These are phyloP conservation scores for Zygosaccharomyces bisporus DNA, from an alignment of 805 yeast genomes.

Conservation along the genomic window DNA sequence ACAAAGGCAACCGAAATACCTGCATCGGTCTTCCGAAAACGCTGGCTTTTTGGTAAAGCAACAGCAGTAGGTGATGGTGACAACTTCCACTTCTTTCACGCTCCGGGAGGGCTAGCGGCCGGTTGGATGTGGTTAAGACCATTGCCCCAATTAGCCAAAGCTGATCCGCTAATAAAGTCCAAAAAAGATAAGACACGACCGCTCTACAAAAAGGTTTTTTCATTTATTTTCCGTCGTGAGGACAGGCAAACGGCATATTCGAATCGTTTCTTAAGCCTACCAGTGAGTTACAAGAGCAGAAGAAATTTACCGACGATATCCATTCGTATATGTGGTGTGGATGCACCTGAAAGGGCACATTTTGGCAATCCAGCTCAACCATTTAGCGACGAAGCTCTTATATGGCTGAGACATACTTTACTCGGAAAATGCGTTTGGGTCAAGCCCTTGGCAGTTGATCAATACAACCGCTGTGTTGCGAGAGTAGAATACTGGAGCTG, in stretches of 20 bases:
- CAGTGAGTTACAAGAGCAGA: constrained; percentile 29
- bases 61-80: constrained; percentile 95
- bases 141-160: constrained; percentile 48
- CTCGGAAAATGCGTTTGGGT: constrained; percentile 66
- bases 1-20: constrained; percentile 53
- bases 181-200: constrained; percentile 2
- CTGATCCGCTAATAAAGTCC: not conserved
- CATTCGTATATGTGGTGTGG: constrained; percentile 85
- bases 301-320: constrained; percentile 54
- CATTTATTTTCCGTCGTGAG: constrained; percentile 4
- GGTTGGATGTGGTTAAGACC: constrained; percentile 94
- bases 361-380: constrained; percentile 94
- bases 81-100: constrained; percentile 85
- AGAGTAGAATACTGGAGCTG: constrained; percentile 54
- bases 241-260: constrained; percentile 19
- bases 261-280: constrained; percentile 25
- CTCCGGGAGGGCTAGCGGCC: constrained; percentile 81
- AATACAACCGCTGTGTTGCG: constrained; percentile 84
- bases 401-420: constrained; percentile 66
- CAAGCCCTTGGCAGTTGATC: constrained; percentile 79
- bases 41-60: constrained; percentile 64
- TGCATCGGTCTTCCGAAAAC: constrained; percentile 38
- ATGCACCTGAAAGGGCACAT: constrained; percentile 95
- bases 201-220: constrained; percentile 7
- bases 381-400: constrained; percentile 74